Evolutionary conservation across 2,329 filamentous ascomycete species (phyloP).

Genomic region (Hypoxylon sp.): DNA sequence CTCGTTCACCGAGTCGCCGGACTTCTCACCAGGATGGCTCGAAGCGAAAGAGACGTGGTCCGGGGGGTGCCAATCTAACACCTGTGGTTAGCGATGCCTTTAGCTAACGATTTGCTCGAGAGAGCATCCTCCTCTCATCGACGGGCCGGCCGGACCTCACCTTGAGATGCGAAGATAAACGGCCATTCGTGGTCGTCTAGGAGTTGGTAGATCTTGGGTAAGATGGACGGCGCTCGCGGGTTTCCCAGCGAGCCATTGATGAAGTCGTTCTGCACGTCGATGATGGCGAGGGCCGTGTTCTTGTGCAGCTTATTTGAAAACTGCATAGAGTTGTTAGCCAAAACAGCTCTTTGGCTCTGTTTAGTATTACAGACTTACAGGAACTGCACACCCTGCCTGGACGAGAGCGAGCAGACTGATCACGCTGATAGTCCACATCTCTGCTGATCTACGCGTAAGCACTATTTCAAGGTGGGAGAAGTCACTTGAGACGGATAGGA

Average conservation of each 20-base stretch:
- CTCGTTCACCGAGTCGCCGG: conserved; percentile 30
- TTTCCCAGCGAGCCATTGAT: conserved; percentile 35
- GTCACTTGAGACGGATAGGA: background rate
- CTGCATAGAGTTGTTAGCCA: conserved; percentile 5
- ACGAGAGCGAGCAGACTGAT: conserved; percentile 6
- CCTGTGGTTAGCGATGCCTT: background rate
- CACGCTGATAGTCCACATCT: conserved; percentile 18
- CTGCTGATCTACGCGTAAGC: background rate
- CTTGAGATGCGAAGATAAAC: conserved; percentile 35
- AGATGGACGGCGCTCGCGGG: conserved; percentile 29
- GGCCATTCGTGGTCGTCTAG: conserved; percentile 35
- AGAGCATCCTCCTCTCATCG: background rate
- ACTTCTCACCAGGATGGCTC: conserved; percentile 22
- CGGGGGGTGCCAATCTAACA: conserved; percentile 30
- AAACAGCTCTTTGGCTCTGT: background rate
- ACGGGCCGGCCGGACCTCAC: background rate
- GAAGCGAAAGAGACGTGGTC: conserved; percentile 33
- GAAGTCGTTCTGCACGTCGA: conserved; percentile 37
- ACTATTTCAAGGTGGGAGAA: background rate
- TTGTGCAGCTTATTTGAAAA: conserved; percentile 32
- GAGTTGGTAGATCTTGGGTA: conserved; percentile 35
- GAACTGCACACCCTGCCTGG: conserved; percentile 10
- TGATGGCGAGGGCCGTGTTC: conserved; percentile 33
- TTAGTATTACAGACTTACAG: conserved; percentile 9
- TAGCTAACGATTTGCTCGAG: background rate